Evolutionary conservation across 495 filamentous ascomycete genomes (phyloP).

Genomic region (Hypoxylon rickii): DNA sequence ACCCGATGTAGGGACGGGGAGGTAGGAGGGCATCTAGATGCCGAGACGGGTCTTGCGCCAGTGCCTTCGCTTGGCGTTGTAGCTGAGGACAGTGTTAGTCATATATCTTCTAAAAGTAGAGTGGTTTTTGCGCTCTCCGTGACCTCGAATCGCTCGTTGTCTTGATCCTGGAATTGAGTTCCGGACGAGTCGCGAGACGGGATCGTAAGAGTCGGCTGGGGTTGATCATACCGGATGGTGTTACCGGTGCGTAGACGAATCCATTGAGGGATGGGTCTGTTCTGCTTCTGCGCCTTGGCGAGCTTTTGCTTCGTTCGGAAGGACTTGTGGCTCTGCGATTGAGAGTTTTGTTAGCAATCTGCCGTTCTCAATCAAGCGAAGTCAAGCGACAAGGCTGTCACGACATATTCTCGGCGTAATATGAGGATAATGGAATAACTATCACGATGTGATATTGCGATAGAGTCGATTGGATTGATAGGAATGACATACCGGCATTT

Average conservation of each 20-base stretch:
- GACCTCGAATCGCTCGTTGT: too few relatives aligned
- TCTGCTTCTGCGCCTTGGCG: slow-evolving; percentile 99
- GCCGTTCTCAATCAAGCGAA: too few relatives aligned
- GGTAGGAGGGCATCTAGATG: slow-evolving; percentile 67
- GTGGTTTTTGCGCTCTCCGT: too few relatives aligned
- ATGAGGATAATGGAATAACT: too few relatives aligned
- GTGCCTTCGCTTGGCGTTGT: slow-evolving; percentile 99
- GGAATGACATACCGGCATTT: slow-evolving; percentile 81
- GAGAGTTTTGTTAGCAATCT: slow-evolving; percentile 20
- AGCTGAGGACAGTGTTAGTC: slow-evolving; percentile 41
- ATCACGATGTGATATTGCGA: too few relatives aligned
- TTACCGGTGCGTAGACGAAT: slow-evolving; percentile 97
- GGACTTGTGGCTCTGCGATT: slow-evolving; percentile 88
- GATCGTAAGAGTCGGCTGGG: not conserved
- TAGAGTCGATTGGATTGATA: too few relatives aligned
- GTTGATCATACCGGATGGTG: slow-evolving; percentile 84
- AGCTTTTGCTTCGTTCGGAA: slow-evolving; percentile 99
- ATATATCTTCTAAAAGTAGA: not conserved
- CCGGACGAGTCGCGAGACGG: not conserved
- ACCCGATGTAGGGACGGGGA: slow-evolving; percentile 37
- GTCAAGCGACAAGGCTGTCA: too few relatives aligned
- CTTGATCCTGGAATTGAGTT: not conserved
- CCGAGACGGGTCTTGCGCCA: slow-evolving; percentile 99
- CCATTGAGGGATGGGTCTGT: slow-evolving; percentile 99
- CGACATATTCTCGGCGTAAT: too few relatives aligned